A percentile compares a stretch with the other conserved stretches of the same genome.
These are phyloP conservation scores for Botrytis cinerea DNA, from an alignment of 2,329 filamentous ascomycete species.

Conservation along the genomic window DNA sequence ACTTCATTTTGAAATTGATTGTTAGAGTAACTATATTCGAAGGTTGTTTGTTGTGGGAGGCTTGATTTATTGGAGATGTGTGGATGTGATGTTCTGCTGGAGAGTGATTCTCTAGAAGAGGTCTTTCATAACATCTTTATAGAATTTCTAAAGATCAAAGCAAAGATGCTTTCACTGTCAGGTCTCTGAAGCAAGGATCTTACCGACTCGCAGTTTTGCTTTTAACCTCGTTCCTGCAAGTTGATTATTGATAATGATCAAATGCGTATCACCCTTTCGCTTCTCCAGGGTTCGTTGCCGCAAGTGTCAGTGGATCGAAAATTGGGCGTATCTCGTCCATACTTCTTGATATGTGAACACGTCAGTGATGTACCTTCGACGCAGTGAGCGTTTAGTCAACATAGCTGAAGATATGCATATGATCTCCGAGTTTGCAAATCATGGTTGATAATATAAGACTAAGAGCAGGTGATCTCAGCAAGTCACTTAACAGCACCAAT, in stretches of 20 bases:
- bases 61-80: background rate
- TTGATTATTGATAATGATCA: conserved; percentile 15
- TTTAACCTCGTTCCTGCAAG: background rate
- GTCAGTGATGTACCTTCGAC: background rate
- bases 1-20: conserved; percentile 5
- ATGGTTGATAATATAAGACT: background rate
- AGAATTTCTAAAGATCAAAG: background rate
- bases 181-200: background rate
- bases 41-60: background rate
- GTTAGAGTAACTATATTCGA: background rate
- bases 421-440: background rate
- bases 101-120: background rate
- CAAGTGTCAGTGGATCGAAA: background rate
- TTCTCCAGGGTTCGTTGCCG: background rate
- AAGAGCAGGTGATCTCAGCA: background rate
- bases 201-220: background rate
- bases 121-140: conserved; percentile 1
- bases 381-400: background rate
- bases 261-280: background rate
- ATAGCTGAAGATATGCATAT: background rate
- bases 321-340: background rate
- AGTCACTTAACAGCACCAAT: background rate
- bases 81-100: background rate
- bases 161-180: background rate
- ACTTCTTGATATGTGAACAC: background rate